A percentile compares a stretch with the other conserved stretches of the same genome.
phyloP scores from a whole-genome alignment of 2,329 filamentous ascomycete genomes.

The Penicillium capsulatum region DNA sequence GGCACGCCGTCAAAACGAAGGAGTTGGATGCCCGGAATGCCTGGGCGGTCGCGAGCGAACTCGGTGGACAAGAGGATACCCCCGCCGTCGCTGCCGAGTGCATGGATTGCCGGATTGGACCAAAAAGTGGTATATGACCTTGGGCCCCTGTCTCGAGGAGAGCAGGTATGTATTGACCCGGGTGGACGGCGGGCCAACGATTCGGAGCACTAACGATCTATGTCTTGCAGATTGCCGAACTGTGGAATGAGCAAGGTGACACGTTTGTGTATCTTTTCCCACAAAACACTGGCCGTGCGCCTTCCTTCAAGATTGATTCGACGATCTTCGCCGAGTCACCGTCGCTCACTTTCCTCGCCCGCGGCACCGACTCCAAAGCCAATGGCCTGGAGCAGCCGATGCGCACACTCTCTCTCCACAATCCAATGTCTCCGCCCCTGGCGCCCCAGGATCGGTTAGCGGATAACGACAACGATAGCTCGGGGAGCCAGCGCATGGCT shows the following conservation, averaged over 20 bases:
- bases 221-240: conserved; percentile 47
- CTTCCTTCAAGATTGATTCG: conserved; percentile 60
- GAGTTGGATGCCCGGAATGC: conserved; percentile 45
- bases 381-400: conserved; percentile 31
- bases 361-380: conserved; percentile 49
- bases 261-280: conserved; percentile 62
- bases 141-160: conserved; percentile 47
- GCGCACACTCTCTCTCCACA: conserved; percentile 30
- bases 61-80: conserved; percentile 30
- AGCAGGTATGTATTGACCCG: conserved; percentile 44
- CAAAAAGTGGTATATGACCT: conserved; percentile 56
- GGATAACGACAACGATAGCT: conserved; percentile 40
- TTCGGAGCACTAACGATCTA: neutral
- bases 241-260: conserved; percentile 62
- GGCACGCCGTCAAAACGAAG: conserved; percentile 39
- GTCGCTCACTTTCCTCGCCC: conserved; percentile 52
- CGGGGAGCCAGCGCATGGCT: conserved; percentile 47
- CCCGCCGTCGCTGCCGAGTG: conserved; percentile 37
- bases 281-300: conserved; percentile 51
- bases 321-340: conserved; percentile 55
- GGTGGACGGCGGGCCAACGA: too few relatives aligned
- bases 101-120: conserved; percentile 58
- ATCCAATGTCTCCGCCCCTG: conserved; percentile 30
- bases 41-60: conserved; percentile 34
- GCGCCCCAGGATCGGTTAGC: conserved; percentile 30